Evolutionary conservation across 768 basidiomycete genomes (phyloP).

Genomic region (Mycena vitilis): DNA sequence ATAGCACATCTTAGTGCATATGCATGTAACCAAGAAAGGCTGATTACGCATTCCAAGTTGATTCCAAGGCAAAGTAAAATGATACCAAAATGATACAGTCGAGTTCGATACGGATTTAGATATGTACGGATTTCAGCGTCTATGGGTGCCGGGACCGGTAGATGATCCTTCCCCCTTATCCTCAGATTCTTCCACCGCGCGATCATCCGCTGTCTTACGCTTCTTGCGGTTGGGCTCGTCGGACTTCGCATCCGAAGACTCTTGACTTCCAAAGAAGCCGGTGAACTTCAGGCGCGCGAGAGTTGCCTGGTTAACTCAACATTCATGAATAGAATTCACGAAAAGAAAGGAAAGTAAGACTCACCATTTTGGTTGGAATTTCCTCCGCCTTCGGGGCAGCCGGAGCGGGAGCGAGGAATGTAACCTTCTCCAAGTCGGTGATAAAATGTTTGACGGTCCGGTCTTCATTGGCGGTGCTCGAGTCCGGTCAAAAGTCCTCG

Average conservation of each 20-base stretch:
- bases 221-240: not conserved
- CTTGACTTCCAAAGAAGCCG: constrained; percentile 17
- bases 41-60: too few relatives aligned
- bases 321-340: not conserved
- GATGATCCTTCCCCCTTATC: not conserved
- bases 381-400: too few relatives aligned
- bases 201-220: constrained; percentile 2
- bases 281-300: constrained; percentile 19
- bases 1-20: too few relatives aligned
- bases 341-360: not conserved
- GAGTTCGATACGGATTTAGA: too few relatives aligned
- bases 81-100: too few relatives aligned
- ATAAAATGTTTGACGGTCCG: constrained; percentile 15
- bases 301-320: constrained; percentile 4
- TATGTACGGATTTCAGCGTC: too few relatives aligned
- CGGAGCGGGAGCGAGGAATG: constrained; percentile 5
- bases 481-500: constrained; percentile 11
- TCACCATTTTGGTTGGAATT: constrained; percentile 10
- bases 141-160: not conserved
- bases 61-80: too few relatives aligned
- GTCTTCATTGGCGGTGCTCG: constrained; percentile 22
- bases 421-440: constrained; percentile 18
- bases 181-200: not conserved
- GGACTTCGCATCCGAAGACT: not conserved
- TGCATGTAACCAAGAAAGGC: too few relatives aligned